phyloP scores from a whole-genome alignment of 257 asterid genomes.

The Henckelia pumila region DNA sequence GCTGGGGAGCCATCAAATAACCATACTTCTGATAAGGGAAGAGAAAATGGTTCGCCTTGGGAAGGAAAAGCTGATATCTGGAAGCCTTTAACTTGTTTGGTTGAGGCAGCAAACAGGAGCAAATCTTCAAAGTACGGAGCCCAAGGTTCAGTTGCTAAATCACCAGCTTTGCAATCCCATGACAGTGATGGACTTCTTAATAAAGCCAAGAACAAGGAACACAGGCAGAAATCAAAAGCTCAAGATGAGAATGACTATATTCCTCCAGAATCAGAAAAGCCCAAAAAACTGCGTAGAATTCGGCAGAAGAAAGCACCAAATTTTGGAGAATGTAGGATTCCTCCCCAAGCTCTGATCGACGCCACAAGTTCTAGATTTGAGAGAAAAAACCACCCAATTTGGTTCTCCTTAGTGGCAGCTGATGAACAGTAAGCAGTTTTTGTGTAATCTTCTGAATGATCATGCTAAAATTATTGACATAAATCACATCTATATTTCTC shows the following conservation, averaged over 20 bases:
- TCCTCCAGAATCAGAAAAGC: conserved; percentile 60
- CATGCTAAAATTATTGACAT: conserved; percentile 7
- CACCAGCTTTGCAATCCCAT: conserved; percentile 47
- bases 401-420: conserved; percentile 85
- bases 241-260: conserved; percentile 62
- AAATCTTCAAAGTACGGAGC: conserved; percentile 61
- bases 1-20: conserved; percentile 56
- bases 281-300: conserved; percentile 61
- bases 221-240: conserved; percentile 55
- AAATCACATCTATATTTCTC: conserved; percentile 21
- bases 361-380: conserved; percentile 50
- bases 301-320: conserved; percentile 64
- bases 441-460: conserved; percentile 15
- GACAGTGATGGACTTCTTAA: conserved; percentile 52
- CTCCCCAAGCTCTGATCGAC: conserved; percentile 77
- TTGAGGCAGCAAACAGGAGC: conserved; percentile 94
- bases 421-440: conserved; percentile 65
- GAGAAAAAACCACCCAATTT: conserved; percentile 62
- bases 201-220: conserved; percentile 60
- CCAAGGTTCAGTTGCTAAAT: conserved; percentile 60
- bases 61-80: conserved; percentile 83
- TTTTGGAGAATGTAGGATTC: conserved; percentile 53
- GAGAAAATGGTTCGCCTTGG: conserved; percentile 54
- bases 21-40: conserved; percentile 44
- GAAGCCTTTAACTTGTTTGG: conserved; percentile 93